These are phyloP conservation scores for Phalaenopsis aphrodite DNA, from an alignment of 106 monocot species.

Conservation along the genomic window DNA sequence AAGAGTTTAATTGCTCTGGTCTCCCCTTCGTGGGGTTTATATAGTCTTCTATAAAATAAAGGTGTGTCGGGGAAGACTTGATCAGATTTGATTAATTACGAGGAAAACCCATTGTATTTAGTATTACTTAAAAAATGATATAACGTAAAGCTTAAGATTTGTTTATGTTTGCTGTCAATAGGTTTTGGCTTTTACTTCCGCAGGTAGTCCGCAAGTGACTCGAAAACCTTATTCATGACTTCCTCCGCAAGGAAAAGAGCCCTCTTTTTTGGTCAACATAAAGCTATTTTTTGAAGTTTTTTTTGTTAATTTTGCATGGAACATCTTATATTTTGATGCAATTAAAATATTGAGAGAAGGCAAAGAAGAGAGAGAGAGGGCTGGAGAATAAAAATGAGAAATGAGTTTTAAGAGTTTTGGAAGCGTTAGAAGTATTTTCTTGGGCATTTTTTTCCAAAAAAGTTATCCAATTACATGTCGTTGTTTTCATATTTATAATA, in stretches of 20 bases:
- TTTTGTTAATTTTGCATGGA: too few relatives aligned
- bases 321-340: too few relatives aligned
- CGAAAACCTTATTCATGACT: background rate
- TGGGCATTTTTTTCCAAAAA: too few relatives aligned
- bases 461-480: too few relatives aligned
- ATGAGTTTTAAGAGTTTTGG: too few relatives aligned
- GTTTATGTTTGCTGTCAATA: background rate
- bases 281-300: too few relatives aligned
- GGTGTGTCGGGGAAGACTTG: background rate
- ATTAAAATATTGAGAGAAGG: too few relatives aligned
- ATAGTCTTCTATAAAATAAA: background rate
- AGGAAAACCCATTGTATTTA: background rate
- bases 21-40: background rate
- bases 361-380: too few relatives aligned
- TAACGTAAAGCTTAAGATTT: background rate
- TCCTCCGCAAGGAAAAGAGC: background rate
- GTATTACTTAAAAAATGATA: background rate
- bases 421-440: too few relatives aligned
- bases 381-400: too few relatives aligned
- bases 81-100: background rate
- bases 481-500: too few relatives aligned
- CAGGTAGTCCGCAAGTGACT: background rate
- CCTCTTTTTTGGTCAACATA: too few relatives aligned
- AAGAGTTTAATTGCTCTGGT: background rate
- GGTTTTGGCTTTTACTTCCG: background rate